Conservation (phyloP, 2,329 filamentous ascomycete genomes). For the Cadophora malorum region DNA sequence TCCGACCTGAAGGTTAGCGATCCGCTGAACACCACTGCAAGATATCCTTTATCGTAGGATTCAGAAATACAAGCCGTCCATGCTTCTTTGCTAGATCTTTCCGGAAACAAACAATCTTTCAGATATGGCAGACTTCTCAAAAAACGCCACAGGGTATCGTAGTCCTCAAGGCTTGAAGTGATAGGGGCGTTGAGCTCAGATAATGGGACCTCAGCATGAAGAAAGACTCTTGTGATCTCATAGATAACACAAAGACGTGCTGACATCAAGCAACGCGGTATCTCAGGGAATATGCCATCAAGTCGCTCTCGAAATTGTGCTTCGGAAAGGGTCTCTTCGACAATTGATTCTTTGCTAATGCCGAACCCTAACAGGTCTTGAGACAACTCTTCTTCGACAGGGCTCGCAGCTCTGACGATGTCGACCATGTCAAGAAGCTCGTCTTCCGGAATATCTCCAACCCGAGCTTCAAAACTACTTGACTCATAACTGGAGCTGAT, state of each 20-base stretch:
- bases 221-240: slow-evolving; percentile 43
- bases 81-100: slow-evolving; percentile 50
- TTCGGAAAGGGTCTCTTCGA: slow-evolving; percentile 4
- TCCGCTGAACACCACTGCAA: slow-evolving; percentile 53
- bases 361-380: slow-evolving; percentile 22
- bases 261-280: slow-evolving; percentile 33
- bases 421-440: slow-evolving; percentile 12
- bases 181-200: slow-evolving; percentile 27
- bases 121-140: slow-evolving; percentile 52
- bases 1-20: slow-evolving; percentile 49
- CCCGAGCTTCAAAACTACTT: slow-evolving; percentile 36
- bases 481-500: slow-evolving; percentile 37
- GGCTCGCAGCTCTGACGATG: background rate
- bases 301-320: slow-evolving; percentile 14
- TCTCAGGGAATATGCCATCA: slow-evolving; percentile 27
- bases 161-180: slow-evolving; percentile 50
- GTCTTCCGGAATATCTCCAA: slow-evolving; percentile 27
- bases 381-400: slow-evolving; percentile 29
- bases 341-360: slow-evolving; percentile 9
- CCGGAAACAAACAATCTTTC: slow-evolving; percentile 54
- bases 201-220: slow-evolving; percentile 39
- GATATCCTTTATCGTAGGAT: slow-evolving; percentile 45
- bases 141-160: slow-evolving; percentile 51
- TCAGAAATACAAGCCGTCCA: slow-evolving; percentile 50
- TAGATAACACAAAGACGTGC: slow-evolving; percentile 39